These are phyloP conservation scores for Diutina ranongensis DNA, from an alignment of 1,139 yeast species.

Conservation along the genomic window DNA sequence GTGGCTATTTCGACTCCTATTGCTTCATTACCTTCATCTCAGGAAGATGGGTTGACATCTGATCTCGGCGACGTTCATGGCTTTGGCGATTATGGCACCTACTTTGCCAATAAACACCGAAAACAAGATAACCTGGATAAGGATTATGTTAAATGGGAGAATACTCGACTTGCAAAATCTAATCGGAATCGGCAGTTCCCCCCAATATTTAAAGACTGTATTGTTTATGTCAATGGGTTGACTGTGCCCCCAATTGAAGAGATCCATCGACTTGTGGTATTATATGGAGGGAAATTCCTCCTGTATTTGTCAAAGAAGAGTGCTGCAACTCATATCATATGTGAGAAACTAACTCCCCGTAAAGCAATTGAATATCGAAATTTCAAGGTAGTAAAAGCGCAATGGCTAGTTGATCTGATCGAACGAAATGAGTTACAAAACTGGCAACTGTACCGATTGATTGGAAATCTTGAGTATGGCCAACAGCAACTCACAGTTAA, in stretches of 20 bases:
- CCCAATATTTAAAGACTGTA: slow-evolving; percentile 49
- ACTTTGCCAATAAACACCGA: slow-evolving; percentile 52
- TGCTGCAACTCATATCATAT: slow-evolving; percentile 74
- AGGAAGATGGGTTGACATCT: not conserved
- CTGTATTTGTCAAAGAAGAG: slow-evolving; percentile 60
- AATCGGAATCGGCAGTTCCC: slow-evolving; percentile 9
- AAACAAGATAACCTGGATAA: slow-evolving; percentile 65
- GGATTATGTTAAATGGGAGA: slow-evolving; percentile 38
- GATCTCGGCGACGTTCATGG: slow-evolving; percentile 28
- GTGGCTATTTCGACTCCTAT: not conserved
- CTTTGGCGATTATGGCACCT: slow-evolving; percentile 64
- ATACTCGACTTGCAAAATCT: slow-evolving; percentile 20
- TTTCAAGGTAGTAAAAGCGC: slow-evolving; percentile 68
- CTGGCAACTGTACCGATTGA: slow-evolving; percentile 57
- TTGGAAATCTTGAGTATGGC: slow-evolving; percentile 41
- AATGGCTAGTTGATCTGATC: slow-evolving; percentile 69
- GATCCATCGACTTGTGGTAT: slow-evolving; percentile 57
- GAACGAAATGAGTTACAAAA: slow-evolving; percentile 34
- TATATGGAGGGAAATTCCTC: slow-evolving; percentile 72
- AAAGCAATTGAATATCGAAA: slow-evolving; percentile 54
- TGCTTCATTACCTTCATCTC: too few relatives aligned
- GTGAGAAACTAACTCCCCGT: slow-evolving; percentile 67
- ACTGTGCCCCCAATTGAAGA: slow-evolving; percentile 69
- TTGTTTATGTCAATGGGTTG: slow-evolving; percentile 74
- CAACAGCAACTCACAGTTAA: slow-evolving; percentile 28